phyloP scores from a whole-genome alignment of 768 basidiomycete genomes.

The Leccinum incarnatum region DNA sequence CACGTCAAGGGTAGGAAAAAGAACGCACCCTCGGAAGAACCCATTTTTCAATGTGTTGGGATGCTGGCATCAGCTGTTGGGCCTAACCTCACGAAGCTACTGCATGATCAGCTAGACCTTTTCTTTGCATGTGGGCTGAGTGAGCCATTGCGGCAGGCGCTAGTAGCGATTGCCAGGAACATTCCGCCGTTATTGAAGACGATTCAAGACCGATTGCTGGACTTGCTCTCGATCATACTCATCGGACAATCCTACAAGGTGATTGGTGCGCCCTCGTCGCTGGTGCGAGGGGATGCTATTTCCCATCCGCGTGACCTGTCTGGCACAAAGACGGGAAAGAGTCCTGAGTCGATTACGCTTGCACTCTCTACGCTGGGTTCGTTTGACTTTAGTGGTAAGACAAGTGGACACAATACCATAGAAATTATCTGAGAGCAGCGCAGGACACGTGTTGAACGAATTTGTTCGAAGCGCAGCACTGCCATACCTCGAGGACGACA shows the following conservation, averaged over 20 bases:
- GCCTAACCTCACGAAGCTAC: slow-evolving; percentile 89
- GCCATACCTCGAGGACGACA: slow-evolving; percentile 93
- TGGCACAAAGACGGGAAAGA: slow-evolving; percentile 55
- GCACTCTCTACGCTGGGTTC: slow-evolving; percentile 84
- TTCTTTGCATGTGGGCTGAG: slow-evolving; percentile 95
- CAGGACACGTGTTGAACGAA: slow-evolving; percentile 92
- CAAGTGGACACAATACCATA: neutral
- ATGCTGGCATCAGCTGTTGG: slow-evolving; percentile 96
- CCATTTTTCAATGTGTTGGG: slow-evolving; percentile 96
- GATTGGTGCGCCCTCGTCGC: slow-evolving; percentile 74
- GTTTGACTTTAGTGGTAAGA: slow-evolving; percentile 90
- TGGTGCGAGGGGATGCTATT: slow-evolving; percentile 52
- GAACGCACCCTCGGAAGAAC: slow-evolving; percentile 90
- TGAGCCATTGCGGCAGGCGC: slow-evolving; percentile 80
- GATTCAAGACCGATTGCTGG: slow-evolving; percentile 93
- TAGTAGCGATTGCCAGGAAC: slow-evolving; percentile 78
- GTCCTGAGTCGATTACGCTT: slow-evolving; percentile 67
- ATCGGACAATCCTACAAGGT: slow-evolving; percentile 85
- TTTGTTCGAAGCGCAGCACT: slow-evolving; percentile 90
- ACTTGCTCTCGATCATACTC: slow-evolving; percentile 76
- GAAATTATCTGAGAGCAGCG: slow-evolving; percentile 8
- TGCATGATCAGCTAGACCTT: slow-evolving; percentile 94
- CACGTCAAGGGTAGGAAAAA: slow-evolving; percentile 53
- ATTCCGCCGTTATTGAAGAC: slow-evolving; percentile 90
- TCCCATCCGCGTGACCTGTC: slow-evolving; percentile 50